Conservation (phyloP, 2,329 filamentous ascomycete genomes). For the Colletotrichum brevisporum region DNA sequence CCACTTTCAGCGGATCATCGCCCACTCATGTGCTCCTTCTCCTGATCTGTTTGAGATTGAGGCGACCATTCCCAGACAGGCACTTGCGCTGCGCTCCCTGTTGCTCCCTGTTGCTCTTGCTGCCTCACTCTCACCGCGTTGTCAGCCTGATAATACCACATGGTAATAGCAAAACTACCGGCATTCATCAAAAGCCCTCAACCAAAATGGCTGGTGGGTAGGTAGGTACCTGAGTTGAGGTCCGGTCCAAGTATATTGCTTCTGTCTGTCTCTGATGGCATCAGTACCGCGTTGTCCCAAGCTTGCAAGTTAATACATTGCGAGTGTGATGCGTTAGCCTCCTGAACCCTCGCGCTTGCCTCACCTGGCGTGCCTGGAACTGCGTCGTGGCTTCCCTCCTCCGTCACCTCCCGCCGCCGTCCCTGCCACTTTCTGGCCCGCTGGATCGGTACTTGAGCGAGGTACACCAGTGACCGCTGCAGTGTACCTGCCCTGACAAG, state of each 20-base stretch:
- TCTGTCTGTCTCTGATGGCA: background rate
- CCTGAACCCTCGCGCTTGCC: too few relatives aligned
- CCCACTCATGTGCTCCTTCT: slow-evolving; percentile 9
- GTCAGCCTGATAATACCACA: too few relatives aligned
- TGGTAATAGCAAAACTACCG: too few relatives aligned
- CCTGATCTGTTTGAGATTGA: slow-evolving; percentile 30
- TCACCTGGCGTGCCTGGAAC: too few relatives aligned
- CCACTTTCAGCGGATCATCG: background rate
- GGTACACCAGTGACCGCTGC: background rate
- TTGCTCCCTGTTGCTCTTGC: background rate
- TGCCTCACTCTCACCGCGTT: too few relatives aligned
- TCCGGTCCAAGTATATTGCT: too few relatives aligned
- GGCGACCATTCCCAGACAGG: slow-evolving; percentile 18
- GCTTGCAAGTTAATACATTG: too few relatives aligned
- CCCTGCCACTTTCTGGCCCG: slow-evolving; percentile 2
- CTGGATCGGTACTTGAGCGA: background rate
- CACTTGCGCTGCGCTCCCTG: slow-evolving; percentile 1
- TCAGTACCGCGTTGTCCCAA: background rate
- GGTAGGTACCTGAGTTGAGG: too few relatives aligned
- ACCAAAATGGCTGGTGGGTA: too few relatives aligned
- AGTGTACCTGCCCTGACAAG: too few relatives aligned
- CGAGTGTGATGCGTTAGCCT: too few relatives aligned
- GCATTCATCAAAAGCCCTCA: too few relatives aligned
- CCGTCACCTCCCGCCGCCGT: slow-evolving; percentile 27
- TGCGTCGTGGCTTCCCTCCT: slow-evolving; percentile 7